Percentiles rank a stretch among this genome's conserved stretches.
phyloP scores from a whole-genome alignment of 2,329 filamentous ascomycete genomes.

The Emergomyces africanus region DNA sequence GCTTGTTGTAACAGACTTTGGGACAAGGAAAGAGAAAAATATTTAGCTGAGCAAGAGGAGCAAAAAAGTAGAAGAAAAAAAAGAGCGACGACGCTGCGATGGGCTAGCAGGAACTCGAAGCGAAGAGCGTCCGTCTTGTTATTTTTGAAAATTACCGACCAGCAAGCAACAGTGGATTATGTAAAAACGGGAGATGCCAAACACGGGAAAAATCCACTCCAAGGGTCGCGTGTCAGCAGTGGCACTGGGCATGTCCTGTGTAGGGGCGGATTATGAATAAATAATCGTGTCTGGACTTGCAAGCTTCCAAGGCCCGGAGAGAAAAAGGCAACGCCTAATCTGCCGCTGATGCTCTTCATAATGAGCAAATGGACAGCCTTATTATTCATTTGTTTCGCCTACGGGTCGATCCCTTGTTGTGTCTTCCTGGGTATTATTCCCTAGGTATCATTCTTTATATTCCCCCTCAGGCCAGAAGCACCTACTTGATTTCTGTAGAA shows the following conservation, averaged over 20 bases:
- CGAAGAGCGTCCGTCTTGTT: background rate
- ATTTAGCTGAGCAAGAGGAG: background rate
- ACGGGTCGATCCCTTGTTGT: background rate
- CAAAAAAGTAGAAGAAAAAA: background rate
- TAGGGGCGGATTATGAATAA: no score
- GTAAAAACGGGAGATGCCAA: background rate
- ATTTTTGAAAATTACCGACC: background rate
- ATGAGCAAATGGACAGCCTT: background rate
- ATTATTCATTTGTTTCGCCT: background rate
- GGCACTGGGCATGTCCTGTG: background rate
- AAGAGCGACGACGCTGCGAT: background rate
- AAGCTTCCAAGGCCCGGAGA: background rate
- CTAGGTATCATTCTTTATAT: background rate
- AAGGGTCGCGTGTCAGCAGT: background rate
- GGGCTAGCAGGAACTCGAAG: background rate
- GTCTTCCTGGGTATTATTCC: no score
- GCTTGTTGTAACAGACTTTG: background rate
- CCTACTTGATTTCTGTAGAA: background rate
- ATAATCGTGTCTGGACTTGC: background rate
- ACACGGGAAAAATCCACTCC: background rate
- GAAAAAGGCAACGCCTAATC: background rate
- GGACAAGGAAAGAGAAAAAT: background rate
- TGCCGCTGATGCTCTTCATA: background rate
- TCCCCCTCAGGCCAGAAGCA: background rate
- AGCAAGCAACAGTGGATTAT: background rate